Evolutionary conservation across 2,329 filamentous ascomycete genomes (phyloP).

Genomic region (Diaporthe batatas): DNA sequence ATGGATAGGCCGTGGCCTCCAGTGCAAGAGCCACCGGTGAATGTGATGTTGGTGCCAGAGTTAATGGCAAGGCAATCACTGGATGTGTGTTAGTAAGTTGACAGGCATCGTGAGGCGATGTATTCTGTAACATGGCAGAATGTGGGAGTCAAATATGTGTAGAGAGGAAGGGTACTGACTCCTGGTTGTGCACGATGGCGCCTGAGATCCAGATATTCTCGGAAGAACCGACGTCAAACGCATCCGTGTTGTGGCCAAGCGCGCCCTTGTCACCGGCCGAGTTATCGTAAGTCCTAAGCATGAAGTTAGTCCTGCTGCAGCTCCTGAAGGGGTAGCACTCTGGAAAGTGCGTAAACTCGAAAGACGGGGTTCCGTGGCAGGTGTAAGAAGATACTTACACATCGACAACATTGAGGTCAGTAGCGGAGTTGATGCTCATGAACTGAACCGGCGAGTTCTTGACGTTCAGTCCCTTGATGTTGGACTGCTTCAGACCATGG

Average conservation of each 20-base stretch:
- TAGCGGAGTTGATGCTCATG: slow-evolving; percentile 56
- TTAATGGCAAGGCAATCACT: slow-evolving; percentile 72
- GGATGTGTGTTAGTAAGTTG: neutral
- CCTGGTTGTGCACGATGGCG: slow-evolving; percentile 70
- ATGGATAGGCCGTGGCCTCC: slow-evolving; percentile 50
- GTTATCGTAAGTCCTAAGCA: slow-evolving; percentile 52
- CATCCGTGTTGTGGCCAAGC: slow-evolving; percentile 67
- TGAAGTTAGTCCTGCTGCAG: too few species aligned
- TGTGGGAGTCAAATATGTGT: neutral
- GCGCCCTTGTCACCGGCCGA: slow-evolving; percentile 50
- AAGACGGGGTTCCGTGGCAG: too few species aligned
- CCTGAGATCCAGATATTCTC: slow-evolving; percentile 64
- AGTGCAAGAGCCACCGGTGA: slow-evolving; percentile 60
- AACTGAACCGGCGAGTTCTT: slow-evolving; percentile 59
- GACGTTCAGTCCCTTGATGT: slow-evolving; percentile 55
- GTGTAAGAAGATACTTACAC: slow-evolving; percentile 42
- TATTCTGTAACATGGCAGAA: neutral
- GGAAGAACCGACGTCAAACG: slow-evolving; percentile 67
- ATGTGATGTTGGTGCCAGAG: slow-evolving; percentile 64
- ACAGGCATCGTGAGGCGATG: neutral
- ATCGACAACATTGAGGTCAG: slow-evolving; percentile 52
- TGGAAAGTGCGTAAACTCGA: too few species aligned
- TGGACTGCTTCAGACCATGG: slow-evolving; percentile 54
- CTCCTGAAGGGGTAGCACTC: too few species aligned
- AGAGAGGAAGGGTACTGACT: neutral